Evolutionary conservation across 164 flowering plant species (phyloP), one percentile per base, ranked within the genome.

Genomic region (Hamamelis virginiana): DNA sequence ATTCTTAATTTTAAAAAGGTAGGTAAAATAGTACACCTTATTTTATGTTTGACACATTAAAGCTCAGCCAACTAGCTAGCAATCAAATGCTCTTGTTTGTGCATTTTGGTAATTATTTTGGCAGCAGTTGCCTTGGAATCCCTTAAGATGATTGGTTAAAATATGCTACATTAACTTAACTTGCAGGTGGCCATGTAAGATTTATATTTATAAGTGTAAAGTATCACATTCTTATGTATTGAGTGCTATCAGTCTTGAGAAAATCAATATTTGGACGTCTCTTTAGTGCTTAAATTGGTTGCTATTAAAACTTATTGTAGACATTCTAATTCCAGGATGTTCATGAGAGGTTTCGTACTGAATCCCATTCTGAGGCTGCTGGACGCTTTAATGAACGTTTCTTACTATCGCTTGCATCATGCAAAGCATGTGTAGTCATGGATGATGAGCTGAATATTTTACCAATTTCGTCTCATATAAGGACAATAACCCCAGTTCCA

Each of bases 301-400:
- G 27, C 57, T 45, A 33, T 57, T 26, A 55, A 26, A 21, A 57
- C 16, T 65, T 68, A 19, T 0, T 11, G 63, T 26, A n/a, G 38
- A 4, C 51, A 18, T 66, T 23, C 26, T 67, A 33, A 41, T 79
- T 72, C 65, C 88, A 95, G 98, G 98, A 95, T 89, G 98, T 95
- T 62, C 98, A 95, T 75, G 96, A 91, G 71, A 90, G 96, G 74
- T 95, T 81, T 70, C 91, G 97, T 61, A 95, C 98, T 11, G 98
- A 91, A 82, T 90, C 98, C 33, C 99, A 95, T 80, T 76, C 85
- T 69, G 78, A 80, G 75, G 87, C 97, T 59, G 60, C 89, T 72
- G 85, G 86, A 21, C 99, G 98, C 68, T 95, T 95, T 70, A 95
- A 95, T 80, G 99, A 95, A 65, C 93, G 98, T 9, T 95, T 95